Evolutionary conservation across 192 early-diverging fungal genomes (phyloP), one percentile per base, ranked within the genome.

Genomic region (Spizellomyces sp.): DNA sequence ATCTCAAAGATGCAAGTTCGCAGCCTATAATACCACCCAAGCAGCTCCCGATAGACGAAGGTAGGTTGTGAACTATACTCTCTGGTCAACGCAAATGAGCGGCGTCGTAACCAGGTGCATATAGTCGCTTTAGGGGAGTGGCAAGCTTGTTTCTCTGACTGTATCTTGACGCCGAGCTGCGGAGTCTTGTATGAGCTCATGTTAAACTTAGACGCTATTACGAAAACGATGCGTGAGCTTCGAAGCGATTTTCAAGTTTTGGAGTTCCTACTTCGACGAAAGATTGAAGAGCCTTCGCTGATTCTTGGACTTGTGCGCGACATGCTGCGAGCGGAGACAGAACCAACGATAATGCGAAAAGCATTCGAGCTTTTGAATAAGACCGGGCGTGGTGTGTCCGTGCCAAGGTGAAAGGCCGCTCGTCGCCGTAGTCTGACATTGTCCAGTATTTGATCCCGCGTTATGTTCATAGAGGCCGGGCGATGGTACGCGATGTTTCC

Each of bases 231-330:
- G 63, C 55, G 64, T 6, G 17, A 15, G 12, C 22, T 8, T 17
- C 5, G 5, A 5, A 27, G 17, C 9, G 55, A 45, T 5, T 8
- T 67, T n/a, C 62, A 42, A 8, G 36, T 67, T 22, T 9, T 65
- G 19, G 50, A 64, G 5, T 66, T 73, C 47, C 58, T 73, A 6
- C 15, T 66, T 5, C 43, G 71, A 12, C 15, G 71, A 19, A 43
- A 70, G 8, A 22, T 21, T 21, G 44, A 46, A 6, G 57, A 60
- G 0, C 45, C 69, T 19, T n/a, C 15, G 10, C 15, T 70, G 58
- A 48, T 70, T 2, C 50, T 70, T 45, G n/a, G 41, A 0, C 8
- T 60, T 10, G 43, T 70, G 9, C 44, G 41, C 41, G 59, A 47
- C n/a, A 62, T 70, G 58, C 36, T 70, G 45, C 14, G n/a, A 6